phyloP scores from a whole-genome alignment of 768 basidiomycete genomes.

The Amanita rimosa region DNA sequence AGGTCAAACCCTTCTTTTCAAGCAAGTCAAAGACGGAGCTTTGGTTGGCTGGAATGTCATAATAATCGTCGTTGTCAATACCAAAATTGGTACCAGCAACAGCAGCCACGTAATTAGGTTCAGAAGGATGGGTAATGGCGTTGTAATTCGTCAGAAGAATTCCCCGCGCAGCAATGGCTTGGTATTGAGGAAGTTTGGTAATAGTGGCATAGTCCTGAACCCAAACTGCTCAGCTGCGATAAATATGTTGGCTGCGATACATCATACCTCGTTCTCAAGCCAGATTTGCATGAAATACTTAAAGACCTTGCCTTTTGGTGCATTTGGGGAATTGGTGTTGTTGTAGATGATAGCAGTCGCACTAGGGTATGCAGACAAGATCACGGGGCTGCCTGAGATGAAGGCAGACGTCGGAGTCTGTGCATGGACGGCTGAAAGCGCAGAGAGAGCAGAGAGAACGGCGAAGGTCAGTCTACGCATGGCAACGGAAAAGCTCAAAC shows the following conservation, averaged over 20 bases:
- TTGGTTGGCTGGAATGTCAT: constrained; percentile 32
- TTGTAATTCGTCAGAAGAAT: constrained; percentile 37
- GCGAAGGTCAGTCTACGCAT: not conserved
- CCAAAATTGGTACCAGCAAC: constrained; percentile 34
- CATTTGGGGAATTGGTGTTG: constrained; percentile 14
- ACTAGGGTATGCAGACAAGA: not conserved
- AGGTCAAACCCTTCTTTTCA: constrained; percentile 43
- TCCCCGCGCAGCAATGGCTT: constrained; percentile 35
- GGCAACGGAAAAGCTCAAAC: constrained; percentile 13
- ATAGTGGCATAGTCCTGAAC: not conserved
- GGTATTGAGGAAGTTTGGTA: constrained; percentile 7
- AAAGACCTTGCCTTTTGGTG: constrained; percentile 15
- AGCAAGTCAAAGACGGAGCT: constrained; percentile 52
- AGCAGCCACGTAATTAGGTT: constrained; percentile 47
- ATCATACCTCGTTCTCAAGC: constrained; percentile 39
- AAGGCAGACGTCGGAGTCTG: not conserved
- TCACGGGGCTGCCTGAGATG: not conserved
- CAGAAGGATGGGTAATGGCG: constrained; percentile 43
- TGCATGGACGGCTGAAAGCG: not conserved
- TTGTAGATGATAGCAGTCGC: not conserved
- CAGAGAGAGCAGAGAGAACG: not conserved
- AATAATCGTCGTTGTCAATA: constrained; percentile 28
- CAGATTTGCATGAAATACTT: constrained; percentile 31
- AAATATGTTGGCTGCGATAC: constrained; percentile 13
- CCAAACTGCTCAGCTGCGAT: not conserved